Conservation (phyloP, 2,329 filamentous ascomycete genomes). For the Penicillium psychrosexuale region DNA sequence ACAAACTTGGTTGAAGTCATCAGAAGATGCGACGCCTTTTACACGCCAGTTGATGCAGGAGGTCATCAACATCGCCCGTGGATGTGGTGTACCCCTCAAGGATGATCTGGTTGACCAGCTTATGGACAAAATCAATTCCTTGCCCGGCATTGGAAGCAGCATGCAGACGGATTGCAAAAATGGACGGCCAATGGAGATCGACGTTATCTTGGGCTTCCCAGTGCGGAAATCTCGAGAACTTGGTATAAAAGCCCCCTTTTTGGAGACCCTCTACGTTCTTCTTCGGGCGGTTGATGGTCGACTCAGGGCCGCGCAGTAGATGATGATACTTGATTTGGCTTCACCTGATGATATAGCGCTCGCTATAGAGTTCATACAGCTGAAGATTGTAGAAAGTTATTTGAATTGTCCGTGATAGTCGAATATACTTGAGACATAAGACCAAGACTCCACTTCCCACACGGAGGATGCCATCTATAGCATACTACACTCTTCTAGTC, state of each 20-base stretch:
- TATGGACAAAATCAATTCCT: conserved; percentile 38
- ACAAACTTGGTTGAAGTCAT: conserved; percentile 43
- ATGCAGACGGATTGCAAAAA: conserved; percentile 47
- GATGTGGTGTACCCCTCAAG: conserved; percentile 38
- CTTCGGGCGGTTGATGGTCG: conserved; percentile 28
- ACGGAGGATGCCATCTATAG: neutral
- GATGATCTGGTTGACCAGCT: conserved; percentile 40
- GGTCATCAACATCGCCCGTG: conserved; percentile 42
- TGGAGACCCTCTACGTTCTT: conserved; percentile 41
- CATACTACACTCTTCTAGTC: neutral
- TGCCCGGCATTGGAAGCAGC: conserved; percentile 44
- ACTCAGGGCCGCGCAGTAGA: conserved; percentile 14
- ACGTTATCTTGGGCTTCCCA: conserved; percentile 47
- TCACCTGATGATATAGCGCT: neutral
- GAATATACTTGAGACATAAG: neutral
- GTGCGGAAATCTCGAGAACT: conserved; percentile 41
- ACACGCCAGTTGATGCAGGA: conserved; percentile 45
- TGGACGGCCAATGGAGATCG: conserved; percentile 46
- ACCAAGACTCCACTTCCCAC: neutral
- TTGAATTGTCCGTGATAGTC: neutral
- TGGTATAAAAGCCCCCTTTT: conserved; percentile 38
- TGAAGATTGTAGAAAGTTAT: neutral
- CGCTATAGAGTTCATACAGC: neutral
- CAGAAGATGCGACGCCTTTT: conserved; percentile 38
- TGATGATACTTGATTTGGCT: neutral